These are phyloP conservation scores for Endotrypanum monterogeii DNA, from an alignment of 208 protist genomes.

Conservation along the genomic window DNA sequence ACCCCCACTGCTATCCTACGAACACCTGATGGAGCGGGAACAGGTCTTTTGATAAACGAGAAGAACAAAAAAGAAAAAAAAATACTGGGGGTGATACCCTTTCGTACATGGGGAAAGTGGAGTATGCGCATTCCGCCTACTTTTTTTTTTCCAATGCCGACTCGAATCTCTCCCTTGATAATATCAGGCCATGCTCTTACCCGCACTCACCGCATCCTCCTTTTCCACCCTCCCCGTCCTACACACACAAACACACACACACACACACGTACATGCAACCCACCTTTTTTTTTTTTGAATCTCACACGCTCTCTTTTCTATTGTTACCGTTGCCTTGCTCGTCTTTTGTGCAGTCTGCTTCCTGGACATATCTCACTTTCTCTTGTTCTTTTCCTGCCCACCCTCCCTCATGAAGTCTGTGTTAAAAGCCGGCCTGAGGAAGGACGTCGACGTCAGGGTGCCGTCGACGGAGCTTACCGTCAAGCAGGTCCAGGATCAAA, in stretches of 20 bases:
- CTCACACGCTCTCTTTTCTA: not conserved
- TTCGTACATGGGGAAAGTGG: too few relatives aligned
- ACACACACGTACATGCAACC: not conserved
- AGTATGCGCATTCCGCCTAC: too few relatives aligned
- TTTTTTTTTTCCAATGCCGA: too few relatives aligned
- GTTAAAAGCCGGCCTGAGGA: constrained; percentile 54
- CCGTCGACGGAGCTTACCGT: constrained; percentile 66
- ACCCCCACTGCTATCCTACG: too few relatives aligned
- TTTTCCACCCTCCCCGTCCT: not conserved
- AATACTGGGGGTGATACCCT: too few relatives aligned
- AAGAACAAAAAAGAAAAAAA: too few relatives aligned
- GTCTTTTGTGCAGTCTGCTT: too few relatives aligned
- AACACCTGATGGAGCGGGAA: too few relatives aligned
- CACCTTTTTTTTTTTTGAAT: not conserved
- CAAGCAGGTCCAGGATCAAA: constrained; percentile 75
- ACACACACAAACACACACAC: not conserved
- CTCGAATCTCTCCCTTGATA: too few relatives aligned
- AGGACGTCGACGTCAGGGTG: constrained; percentile 70
- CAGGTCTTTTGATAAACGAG: too few relatives aligned
- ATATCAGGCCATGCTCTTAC: not conserved
- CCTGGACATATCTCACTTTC: too few relatives aligned
- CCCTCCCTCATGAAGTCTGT: constrained; percentile 44
- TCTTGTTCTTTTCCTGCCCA: not conserved
- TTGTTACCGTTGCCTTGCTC: not conserved
- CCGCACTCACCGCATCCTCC: not conserved